phyloP scores from a whole-genome alignment of 108 stramenopile species.

The Cyclotella atomus region DNA sequence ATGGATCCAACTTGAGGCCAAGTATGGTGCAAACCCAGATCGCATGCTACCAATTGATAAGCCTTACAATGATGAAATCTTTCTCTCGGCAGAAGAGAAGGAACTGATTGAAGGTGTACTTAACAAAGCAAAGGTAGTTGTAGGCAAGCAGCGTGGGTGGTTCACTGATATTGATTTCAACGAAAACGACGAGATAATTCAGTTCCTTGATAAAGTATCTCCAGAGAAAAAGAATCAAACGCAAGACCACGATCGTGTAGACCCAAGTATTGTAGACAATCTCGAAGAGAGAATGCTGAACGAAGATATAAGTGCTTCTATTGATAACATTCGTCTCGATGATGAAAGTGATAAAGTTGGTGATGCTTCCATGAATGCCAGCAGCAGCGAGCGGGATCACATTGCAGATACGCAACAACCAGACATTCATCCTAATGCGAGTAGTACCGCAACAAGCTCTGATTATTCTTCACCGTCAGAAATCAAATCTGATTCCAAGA shows the following conservation, averaged over 20 bases:
- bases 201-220: slow-evolving; percentile 29
- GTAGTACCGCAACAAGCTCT: background rate
- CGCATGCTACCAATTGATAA: slow-evolving; percentile 50
- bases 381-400: background rate
- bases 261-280: slow-evolving; percentile 23
- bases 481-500: too few relatives aligned
- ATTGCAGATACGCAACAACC: background rate
- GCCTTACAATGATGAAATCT: slow-evolving; percentile 37
- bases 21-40: slow-evolving; percentile 59
- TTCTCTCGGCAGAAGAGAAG: slow-evolving; percentile 44
- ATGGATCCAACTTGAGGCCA: slow-evolving; percentile 42
- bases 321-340: background rate
- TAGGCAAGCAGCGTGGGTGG: slow-evolving; percentile 27
- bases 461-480: background rate
- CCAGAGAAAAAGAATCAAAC: slow-evolving; percentile 3
- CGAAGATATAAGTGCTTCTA: background rate
- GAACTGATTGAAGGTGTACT: slow-evolving; percentile 48
- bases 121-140: slow-evolving; percentile 32
- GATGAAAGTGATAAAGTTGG: background rate
- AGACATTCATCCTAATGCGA: background rate
- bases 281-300: slow-evolving; percentile 17
- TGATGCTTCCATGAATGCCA: background rate
- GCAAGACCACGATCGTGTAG: slow-evolving; percentile 14
- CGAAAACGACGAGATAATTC: slow-evolving; percentile 43
- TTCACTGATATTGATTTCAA: slow-evolving; percentile 33